Conservation (phyloP, 139 green algal species). For the Chlamydomonas schloesseri region DNA sequence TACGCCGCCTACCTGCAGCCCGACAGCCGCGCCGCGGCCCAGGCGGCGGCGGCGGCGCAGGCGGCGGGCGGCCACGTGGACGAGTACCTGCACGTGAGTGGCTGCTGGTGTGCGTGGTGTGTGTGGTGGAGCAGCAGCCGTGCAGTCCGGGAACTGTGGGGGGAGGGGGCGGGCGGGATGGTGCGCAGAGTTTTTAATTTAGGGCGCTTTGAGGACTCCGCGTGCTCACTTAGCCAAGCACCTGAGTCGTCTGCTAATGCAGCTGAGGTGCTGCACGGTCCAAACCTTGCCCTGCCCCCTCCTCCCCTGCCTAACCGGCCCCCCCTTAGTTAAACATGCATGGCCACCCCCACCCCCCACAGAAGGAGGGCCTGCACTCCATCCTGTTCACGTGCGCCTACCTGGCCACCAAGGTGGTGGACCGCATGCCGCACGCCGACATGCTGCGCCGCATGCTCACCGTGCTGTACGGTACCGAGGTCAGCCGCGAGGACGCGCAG, state of each 20-base stretch:
- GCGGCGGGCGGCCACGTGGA: neutral
- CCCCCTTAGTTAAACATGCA: too few species aligned
- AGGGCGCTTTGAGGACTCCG: too few species aligned
- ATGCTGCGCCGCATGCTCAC: slow-evolving; percentile 63
- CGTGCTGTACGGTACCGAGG: slow-evolving; percentile 12
- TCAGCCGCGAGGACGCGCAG: slow-evolving; percentile 44
- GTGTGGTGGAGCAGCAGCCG: neutral
- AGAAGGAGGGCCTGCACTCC: slow-evolving; percentile 53
- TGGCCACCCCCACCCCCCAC: neutral
- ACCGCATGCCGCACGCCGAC: slow-evolving; percentile 50
- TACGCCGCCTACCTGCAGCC: slow-evolving; percentile 51
- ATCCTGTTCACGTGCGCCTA: slow-evolving; percentile 70
- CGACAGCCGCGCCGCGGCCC: neutral
- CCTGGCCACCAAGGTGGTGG: slow-evolving; percentile 64
- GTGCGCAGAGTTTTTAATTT: too few species aligned
- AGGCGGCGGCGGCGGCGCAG: neutral
- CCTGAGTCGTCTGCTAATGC: too few species aligned
- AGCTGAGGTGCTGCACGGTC: too few species aligned
- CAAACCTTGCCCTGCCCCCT: slow-evolving; percentile 52
- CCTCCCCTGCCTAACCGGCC: neutral
- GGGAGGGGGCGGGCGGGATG: too few species aligned
- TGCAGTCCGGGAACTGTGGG: too few species aligned
- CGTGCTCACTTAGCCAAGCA: too few species aligned
- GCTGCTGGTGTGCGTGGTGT: too few species aligned
- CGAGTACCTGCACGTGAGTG: slow-evolving; percentile 13